Conservation (phyloP, 208 protist genomes). For the Leishmania amazonensis region DNA sequence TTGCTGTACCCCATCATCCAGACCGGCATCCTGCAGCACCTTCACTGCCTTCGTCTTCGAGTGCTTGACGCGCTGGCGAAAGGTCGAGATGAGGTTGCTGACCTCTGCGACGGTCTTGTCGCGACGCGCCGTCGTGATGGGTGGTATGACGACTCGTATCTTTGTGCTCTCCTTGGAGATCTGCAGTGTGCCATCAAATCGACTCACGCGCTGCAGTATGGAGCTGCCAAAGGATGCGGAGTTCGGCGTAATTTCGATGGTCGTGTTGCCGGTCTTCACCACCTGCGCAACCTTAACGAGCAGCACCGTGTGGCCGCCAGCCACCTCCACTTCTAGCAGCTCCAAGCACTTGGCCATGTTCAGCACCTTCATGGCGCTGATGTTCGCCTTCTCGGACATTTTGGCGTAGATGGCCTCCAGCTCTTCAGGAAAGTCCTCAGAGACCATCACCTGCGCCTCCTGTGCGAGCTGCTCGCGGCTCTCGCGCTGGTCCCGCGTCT, state of each 20-base stretch:
- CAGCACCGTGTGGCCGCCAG: conserved; percentile 60
- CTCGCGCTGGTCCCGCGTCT: conserved; percentile 61
- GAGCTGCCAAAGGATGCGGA: conserved; percentile 49
- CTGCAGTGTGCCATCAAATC: conserved; percentile 76
- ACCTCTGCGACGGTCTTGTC: conserved; percentile 71
- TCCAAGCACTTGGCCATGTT: conserved; percentile 91
- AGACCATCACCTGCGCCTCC: conserved; percentile 69
- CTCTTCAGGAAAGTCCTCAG: conserved; percentile 78
- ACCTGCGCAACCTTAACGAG: conserved; percentile 81
- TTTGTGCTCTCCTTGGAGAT: conserved; percentile 72
- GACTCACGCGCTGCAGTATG: conserved; percentile 70
- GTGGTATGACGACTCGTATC: conserved; percentile 66
- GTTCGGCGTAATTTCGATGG: conserved; percentile 73
- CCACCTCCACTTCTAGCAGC: conserved; percentile 71
- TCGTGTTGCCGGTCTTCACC: conserved; percentile 60
- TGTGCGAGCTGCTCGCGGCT: conserved; percentile 64
- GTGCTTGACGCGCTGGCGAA: conserved; percentile 64
- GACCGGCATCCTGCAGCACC: conserved; percentile 62
- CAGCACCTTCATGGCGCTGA: conserved; percentile 83
- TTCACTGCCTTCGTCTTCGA: conserved; percentile 59
- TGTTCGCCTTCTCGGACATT: conserved; percentile 72
- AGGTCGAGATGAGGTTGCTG: conserved; percentile 36
- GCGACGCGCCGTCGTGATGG: conserved; percentile 74
- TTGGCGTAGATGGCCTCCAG: conserved; percentile 65
- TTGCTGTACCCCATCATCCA: conserved; percentile 61